Conservation (phyloP, 768 basidiomycete genomes). For the Mycena latifolia region DNA sequence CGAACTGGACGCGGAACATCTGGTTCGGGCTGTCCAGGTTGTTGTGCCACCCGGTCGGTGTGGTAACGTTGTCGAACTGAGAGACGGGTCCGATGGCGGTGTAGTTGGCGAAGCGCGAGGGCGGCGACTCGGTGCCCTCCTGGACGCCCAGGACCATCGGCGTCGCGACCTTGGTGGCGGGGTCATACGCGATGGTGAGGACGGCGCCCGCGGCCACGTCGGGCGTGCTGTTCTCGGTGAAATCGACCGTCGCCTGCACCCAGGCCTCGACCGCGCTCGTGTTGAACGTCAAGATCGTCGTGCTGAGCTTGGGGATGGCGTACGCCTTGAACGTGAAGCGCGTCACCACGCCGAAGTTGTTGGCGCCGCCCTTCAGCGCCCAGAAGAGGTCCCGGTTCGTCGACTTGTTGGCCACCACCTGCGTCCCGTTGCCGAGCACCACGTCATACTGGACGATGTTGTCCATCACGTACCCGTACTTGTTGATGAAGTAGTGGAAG, state of each 20-base stretch:
- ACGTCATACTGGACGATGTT: background rate
- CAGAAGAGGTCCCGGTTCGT: conserved; percentile 48
- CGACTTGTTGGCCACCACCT: conserved; percentile 30
- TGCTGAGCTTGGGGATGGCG: background rate
- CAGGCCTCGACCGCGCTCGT: conserved; percentile 1
- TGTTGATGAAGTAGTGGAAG: conserved; percentile 1
- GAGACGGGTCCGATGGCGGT: background rate
- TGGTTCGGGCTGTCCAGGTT: background rate
- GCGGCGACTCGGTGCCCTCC: conserved; percentile 1
- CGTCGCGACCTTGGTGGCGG: background rate
- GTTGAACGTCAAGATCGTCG: background rate
- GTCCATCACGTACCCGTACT: background rate
- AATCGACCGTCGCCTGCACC: conserved; percentile 3
- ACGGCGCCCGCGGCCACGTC: conserved; percentile 2
- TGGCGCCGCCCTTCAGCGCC: conserved; percentile 49
- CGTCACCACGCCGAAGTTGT: conserved; percentile 50
- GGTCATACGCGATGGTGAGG: background rate
- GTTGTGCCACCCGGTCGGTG: conserved; percentile 5
- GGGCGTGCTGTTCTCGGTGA: background rate
- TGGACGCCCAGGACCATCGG: background rate
- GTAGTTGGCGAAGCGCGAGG: conserved; percentile 5
- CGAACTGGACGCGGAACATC: background rate
- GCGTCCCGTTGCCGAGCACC: conserved; percentile 1
- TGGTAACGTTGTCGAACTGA: background rate
- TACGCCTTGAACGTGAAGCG: conserved; percentile 43